phyloP scores from a whole-genome alignment of 805 yeast species.

The Saccharomycopsis fermentans region DNA sequence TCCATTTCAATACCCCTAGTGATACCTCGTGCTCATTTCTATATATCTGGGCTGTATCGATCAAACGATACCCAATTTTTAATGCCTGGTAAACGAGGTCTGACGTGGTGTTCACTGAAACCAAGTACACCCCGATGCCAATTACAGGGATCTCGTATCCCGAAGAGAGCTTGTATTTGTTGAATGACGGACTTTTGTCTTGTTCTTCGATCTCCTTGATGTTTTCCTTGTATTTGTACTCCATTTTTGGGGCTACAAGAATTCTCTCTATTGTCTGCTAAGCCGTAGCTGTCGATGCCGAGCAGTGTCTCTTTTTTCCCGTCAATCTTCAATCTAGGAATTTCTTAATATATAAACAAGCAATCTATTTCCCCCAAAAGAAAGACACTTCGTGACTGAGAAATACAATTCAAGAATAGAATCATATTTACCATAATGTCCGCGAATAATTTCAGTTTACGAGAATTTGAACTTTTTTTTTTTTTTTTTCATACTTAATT shows the following conservation, averaged over 20 bases:
- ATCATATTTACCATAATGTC: too few species aligned
- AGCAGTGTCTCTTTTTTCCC: too few species aligned
- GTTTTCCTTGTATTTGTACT: background rate
- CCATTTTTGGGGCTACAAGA: background rate
- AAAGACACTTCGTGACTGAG: too few species aligned
- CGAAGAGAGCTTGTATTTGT: slow-evolving; percentile 4
- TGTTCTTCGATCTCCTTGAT: background rate
- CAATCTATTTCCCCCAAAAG: too few species aligned
- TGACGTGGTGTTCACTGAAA: slow-evolving; percentile 14
- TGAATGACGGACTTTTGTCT: background rate
- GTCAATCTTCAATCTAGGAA: too few species aligned
- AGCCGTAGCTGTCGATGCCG: too few species aligned
- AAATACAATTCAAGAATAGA: too few species aligned
- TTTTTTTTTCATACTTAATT: too few species aligned
- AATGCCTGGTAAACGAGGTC: slow-evolving; percentile 14
- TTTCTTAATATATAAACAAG: too few species aligned
- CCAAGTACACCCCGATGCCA: slow-evolving; percentile 16
- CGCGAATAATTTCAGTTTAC: too few species aligned
- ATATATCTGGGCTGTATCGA: slow-evolving; percentile 18
- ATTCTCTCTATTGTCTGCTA: too few species aligned
- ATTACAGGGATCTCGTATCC: slow-evolving; percentile 10
- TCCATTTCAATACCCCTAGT: slow-evolving; percentile 14
- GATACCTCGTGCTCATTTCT: slow-evolving; percentile 16
- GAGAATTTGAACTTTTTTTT: too few species aligned
- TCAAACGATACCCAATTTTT: slow-evolving; percentile 15